Conservation (phyloP, 2,329 filamentous ascomycete genomes). For the Delphinella strobiligena region DNA sequence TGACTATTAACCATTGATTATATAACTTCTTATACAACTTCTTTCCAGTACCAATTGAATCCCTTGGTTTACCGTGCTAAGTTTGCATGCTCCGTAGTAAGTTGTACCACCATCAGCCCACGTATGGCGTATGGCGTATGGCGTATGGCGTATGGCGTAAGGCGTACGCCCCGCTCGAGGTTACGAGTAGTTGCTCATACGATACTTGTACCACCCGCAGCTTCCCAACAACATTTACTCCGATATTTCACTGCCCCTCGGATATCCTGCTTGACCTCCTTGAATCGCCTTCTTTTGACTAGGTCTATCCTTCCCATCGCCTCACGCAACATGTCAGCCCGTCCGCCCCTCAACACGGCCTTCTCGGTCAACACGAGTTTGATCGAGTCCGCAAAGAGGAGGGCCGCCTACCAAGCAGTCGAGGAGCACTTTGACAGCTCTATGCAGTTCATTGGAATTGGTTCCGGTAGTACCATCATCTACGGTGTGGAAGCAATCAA, state of each 20-base stretch:
- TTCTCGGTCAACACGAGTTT: conserved; percentile 9
- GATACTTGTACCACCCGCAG: not conserved
- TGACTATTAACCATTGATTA: no score
- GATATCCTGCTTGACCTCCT: not conserved
- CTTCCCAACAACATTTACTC: not conserved
- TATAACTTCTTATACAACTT: no score
- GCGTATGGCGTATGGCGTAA: no score
- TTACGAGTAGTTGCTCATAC: not conserved
- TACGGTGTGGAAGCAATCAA: conserved; percentile 75
- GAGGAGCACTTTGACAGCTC: conserved; percentile 54
- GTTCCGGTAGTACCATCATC: conserved; percentile 69
- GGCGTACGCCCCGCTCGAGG: no score
- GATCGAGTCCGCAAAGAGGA: conserved; percentile 62
- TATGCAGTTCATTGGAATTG: conserved; percentile 60
- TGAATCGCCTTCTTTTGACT: not conserved
- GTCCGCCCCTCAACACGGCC: not conserved
- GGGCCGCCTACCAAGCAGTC: conserved; percentile 63
- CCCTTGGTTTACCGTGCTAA: not conserved
- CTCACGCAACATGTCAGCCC: conserved; percentile 3
- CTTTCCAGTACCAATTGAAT: no score
- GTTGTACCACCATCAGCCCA: not conserved
- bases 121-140: no score
- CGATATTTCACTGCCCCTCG: not conserved
- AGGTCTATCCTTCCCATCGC: not conserved
- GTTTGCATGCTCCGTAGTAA: not conserved